phyloP scores from a whole-genome alignment of 2,329 filamentous ascomycete species.

The Pseudocercospora pini-densiflorae region DNA sequence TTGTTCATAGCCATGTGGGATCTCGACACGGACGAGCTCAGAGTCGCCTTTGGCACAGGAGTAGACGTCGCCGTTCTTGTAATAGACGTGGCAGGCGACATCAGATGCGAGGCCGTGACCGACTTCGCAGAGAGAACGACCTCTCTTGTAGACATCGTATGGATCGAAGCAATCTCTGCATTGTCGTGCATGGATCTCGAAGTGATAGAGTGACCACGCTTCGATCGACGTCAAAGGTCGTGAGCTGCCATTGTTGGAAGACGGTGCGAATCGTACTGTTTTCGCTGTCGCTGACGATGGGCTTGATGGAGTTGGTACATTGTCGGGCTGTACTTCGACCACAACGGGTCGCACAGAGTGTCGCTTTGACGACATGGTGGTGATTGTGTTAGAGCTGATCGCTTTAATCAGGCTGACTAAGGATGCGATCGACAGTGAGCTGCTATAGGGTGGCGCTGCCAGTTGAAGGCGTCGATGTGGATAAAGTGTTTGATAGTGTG shows the following conservation, averaged over 20 bases:
- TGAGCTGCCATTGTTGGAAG: slow-evolving; percentile 39
- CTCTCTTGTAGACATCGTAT: slow-evolving; percentile 46
- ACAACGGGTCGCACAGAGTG: slow-evolving; percentile 30
- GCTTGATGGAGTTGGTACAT: slow-evolving; percentile 28
- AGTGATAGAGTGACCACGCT: slow-evolving; percentile 53
- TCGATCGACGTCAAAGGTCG: slow-evolving; percentile 48
- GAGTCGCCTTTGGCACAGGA: slow-evolving; percentile 36
- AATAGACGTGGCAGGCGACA: slow-evolving; percentile 52
- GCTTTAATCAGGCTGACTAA: slow-evolving; percentile 6
- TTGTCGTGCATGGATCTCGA: slow-evolving; percentile 52
- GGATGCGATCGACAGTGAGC: slow-evolving; percentile 3
- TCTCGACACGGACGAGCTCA: slow-evolving; percentile 52
- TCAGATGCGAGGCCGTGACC: slow-evolving; percentile 52
- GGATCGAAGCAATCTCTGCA: slow-evolving; percentile 52
- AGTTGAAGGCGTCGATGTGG: slow-evolving; percentile 1
- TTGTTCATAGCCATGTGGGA: slow-evolving; percentile 48
- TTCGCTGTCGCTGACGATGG: slow-evolving; percentile 35
- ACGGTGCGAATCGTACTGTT: slow-evolving; percentile 37
- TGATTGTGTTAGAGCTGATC: slow-evolving; percentile 18
- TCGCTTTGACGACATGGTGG: slow-evolving; percentile 28
- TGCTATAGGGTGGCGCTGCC: not conserved
- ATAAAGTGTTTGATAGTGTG: not conserved
- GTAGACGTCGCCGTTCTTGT: slow-evolving; percentile 39
- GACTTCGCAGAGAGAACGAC: slow-evolving; percentile 48
- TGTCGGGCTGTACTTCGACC: slow-evolving; percentile 34